Evolutionary conservation across 2,329 filamentous ascomycete species (phyloP).

Genomic region (Fusarium pseudoanthophilum): DNA sequence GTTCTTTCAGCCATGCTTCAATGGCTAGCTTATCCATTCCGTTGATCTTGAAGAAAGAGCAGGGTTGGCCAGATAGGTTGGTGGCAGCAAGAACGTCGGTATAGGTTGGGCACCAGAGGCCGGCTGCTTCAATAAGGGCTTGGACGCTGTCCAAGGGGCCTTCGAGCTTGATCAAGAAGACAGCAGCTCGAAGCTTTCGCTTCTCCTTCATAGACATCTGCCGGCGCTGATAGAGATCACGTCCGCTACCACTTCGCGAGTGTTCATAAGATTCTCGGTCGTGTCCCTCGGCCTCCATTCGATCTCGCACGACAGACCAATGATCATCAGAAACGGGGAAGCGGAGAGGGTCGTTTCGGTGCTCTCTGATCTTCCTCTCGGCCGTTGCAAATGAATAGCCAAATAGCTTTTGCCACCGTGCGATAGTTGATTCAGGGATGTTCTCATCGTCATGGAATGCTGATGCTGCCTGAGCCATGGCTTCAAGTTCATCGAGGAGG

Average conservation of each 20-base stretch:
- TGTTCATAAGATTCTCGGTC: slow-evolving; percentile 15
- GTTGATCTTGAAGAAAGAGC: slow-evolving; percentile 4
- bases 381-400: not conserved
- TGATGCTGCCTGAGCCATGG: not conserved
- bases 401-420: not conserved
- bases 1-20: not conserved
- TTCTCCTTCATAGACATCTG: not conserved
- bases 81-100: not conserved
- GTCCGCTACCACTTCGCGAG: not conserved
- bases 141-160: not conserved
- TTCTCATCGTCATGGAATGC: accelerated
- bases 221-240: not conserved
- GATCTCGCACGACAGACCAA: not conserved
- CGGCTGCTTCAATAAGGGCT: not conserved
- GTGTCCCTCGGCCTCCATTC: not conserved
- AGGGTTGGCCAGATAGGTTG: not conserved
- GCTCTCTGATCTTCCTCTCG: not conserved
- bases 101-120: not conserved
- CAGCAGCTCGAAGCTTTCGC: not conserved
- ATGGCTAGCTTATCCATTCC: not conserved
- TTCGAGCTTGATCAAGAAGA: slow-evolving; percentile 4
- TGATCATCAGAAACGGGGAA: not conserved
- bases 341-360: not conserved
- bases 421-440: not conserved
- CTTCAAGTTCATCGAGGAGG: not conserved